A percentile compares a stretch with the other conserved stretches of the same genome.
phyloP scores from a whole-genome alignment of 495 filamentous ascomycete species.

The Podospora australis region DNA sequence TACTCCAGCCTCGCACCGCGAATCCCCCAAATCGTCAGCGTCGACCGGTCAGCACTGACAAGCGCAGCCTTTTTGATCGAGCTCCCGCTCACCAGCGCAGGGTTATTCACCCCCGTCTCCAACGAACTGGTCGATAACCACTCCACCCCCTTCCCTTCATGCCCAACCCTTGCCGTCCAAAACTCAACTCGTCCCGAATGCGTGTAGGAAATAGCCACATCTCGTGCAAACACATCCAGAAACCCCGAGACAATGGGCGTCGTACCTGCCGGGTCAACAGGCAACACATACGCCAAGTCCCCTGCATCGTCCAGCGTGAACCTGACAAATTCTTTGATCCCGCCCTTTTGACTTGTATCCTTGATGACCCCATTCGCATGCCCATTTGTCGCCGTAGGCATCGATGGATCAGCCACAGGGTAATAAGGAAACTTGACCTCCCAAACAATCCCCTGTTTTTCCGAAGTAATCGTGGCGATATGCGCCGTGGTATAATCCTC shows the following conservation, averaged over 20 bases:
- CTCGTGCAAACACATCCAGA: constrained; percentile 79
- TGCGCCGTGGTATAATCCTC: constrained; percentile 50
- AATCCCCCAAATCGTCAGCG: constrained; percentile 88
- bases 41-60: constrained; percentile 65
- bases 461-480: constrained; percentile 75
- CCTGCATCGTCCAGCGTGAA: constrained; percentile 68
- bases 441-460: constrained; percentile 83
- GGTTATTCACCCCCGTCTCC: constrained; percentile 68
- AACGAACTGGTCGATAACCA: constrained; percentile 83
- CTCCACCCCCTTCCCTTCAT: constrained; percentile 49
- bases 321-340: constrained; percentile 58
- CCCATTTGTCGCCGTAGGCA: constrained; percentile 12
- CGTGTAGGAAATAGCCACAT: constrained; percentile 84
- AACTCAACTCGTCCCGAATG: constrained; percentile 67
- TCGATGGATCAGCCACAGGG: constrained; percentile 23
- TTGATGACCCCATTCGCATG: constrained; percentile 8
- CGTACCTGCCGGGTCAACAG: constrained; percentile 84
- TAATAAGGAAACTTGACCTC: constrained; percentile 54
- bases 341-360: constrained; percentile 32
- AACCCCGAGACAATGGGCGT: constrained; percentile 66
- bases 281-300: constrained; percentile 74
- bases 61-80: constrained; percentile 82
- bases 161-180: constrained; percentile 76
- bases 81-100: constrained; percentile 76
- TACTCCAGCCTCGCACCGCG: constrained; percentile 77